Evolutionary conservation across 192 early-diverging fungal genomes (phyloP), one percentile per base, ranked within the genome.

Genomic region (Gonapodya prolifera): DNA sequence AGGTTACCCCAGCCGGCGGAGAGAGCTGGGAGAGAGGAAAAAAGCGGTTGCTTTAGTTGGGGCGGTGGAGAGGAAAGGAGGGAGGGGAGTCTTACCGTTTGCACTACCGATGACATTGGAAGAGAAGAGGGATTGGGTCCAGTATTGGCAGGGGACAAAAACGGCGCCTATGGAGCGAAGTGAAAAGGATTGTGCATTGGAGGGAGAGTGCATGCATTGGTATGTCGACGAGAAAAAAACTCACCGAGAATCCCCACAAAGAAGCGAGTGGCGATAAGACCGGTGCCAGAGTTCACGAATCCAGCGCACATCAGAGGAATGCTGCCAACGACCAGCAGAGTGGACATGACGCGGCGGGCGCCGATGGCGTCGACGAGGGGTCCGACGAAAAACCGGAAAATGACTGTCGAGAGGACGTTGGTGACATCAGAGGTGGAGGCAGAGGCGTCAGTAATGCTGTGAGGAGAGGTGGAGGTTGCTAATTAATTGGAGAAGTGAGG

Each of bases 1-100:
- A 88, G 85, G 80, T 91, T 91, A 69, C 90, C 90, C 84, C 91
- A 91, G 1, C 91, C 90, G 70, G 89, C 91, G 8, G 83, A 85
- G 45, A 91, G 69, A 32, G 91, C n/a, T n/a, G n/a, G n/a, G n/a
- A n/a, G n/a, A n/a, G n/a, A n/a, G n/a, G n/a, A n/a, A n/a, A n/a
- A n/a, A n/a, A n/a, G n/a, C n/a, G n/a, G n/a, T n/a, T n/a, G n/a
- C n/a, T n/a, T n/a, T n/a, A n/a, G n/a, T n/a, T n/a, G n/a, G n/a
- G n/a, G n/a, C n/a, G n/a, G n/a, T n/a, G n/a, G n/a, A n/a, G n/a
- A n/a, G n/a, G n/a, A n/a, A n/a, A n/a, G n/a, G n/a, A n/a, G n/a
- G n/a, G n/a, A n/a, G n/a, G n/a, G n/a, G n/a, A n/a, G n/a, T n/a
- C n/a, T n/a, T n/a, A n/a, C n/a, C 90, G 78, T 91, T 91, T 29